A percentile compares a stretch with the other conserved stretches of the same genome.
Conservation (phyloP, 805 yeast genomes). For the Jamesozyma piceae region DNA sequence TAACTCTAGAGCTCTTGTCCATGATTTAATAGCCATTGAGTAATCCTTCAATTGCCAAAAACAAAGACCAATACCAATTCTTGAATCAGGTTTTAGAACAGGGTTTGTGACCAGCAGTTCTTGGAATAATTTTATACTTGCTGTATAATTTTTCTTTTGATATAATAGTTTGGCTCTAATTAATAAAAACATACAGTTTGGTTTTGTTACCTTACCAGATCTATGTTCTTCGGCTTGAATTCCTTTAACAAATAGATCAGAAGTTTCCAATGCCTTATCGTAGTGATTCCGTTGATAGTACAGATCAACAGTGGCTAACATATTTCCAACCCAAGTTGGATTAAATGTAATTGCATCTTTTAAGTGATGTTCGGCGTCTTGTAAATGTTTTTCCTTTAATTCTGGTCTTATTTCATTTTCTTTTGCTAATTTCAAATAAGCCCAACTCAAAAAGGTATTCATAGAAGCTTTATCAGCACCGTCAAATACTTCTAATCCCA, state of each 20-base stretch:
- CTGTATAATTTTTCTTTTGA: conserved; percentile 59
- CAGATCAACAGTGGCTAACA: conserved; percentile 62
- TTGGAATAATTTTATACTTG: conserved; percentile 76
- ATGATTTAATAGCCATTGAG: conserved; percentile 66
- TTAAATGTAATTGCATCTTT: conserved; percentile 42
- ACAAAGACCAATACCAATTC: conserved; percentile 91
- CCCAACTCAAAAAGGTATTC: conserved; percentile 65
- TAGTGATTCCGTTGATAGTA: conserved; percentile 48
- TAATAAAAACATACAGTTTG: conserved; percentile 65
- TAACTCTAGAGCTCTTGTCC: conserved; percentile 70
- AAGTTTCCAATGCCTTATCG: conserved; percentile 62
- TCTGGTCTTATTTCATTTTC: conserved; percentile 15
- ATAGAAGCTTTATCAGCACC: conserved; percentile 39
- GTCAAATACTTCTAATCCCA: conserved; percentile 39
- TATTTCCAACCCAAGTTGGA: conserved; percentile 38
- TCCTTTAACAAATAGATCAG: conserved; percentile 47
- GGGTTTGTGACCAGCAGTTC: conserved; percentile 72
- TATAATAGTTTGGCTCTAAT: conserved; percentile 79
- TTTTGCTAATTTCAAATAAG: conserved; percentile 42
- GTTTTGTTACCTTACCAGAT: conserved; percentile 37
- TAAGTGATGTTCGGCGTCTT: conserved; percentile 36
- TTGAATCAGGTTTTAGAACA: conserved; percentile 74
- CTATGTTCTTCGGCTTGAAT: conserved; percentile 30
- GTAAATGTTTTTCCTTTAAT: conserved; percentile 26
- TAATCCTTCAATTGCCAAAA: conserved; percentile 81